phyloP scores from a whole-genome alignment of 305 asterid species.

The Fraxinus paxiana region DNA sequence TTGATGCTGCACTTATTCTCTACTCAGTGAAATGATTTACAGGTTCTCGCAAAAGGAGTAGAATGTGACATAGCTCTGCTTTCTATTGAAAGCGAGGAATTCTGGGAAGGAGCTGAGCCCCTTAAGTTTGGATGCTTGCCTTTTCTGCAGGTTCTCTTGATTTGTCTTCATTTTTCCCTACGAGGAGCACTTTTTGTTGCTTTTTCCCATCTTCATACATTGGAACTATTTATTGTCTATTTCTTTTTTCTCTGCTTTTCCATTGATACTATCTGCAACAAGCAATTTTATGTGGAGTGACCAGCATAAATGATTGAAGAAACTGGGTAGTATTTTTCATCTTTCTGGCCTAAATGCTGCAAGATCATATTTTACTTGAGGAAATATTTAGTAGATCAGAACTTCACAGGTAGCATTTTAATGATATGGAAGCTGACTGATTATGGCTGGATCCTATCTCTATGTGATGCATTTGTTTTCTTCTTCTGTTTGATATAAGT shows the following conservation, averaged over 20 bases:
- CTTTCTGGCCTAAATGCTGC: not conserved
- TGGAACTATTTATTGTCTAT: not conserved
- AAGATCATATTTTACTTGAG: not conserved
- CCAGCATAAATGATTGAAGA: slow-evolving; percentile 1
- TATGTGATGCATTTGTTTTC: not conserved
- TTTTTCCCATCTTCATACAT: not conserved
- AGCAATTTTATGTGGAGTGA: slow-evolving; percentile 1
- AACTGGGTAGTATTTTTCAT: not conserved
- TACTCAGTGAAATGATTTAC: slow-evolving; percentile 30
- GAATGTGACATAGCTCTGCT: slow-evolving; percentile 97
- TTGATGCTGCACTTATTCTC: slow-evolving; percentile 21
- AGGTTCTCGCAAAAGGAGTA: slow-evolving; percentile 92
- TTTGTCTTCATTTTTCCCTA: slow-evolving; percentile 4
- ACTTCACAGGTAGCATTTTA: not conserved
- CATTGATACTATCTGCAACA: slow-evolving; percentile 1
- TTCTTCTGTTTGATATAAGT: not conserved
- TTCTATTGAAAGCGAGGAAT: slow-evolving; percentile 73
- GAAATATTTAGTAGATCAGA: not conserved
- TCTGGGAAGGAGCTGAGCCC: slow-evolving; percentile 73
- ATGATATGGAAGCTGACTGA: not conserved
- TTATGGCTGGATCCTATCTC: not conserved
- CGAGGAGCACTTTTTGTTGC: not conserved
- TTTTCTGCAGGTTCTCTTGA: slow-evolving; percentile 41
- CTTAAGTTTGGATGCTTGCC: slow-evolving; percentile 51
- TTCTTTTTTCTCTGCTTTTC: not conserved